Conservation (phyloP, 2,329 filamentous ascomycete species). For the Aschersonia sp. region DNA sequence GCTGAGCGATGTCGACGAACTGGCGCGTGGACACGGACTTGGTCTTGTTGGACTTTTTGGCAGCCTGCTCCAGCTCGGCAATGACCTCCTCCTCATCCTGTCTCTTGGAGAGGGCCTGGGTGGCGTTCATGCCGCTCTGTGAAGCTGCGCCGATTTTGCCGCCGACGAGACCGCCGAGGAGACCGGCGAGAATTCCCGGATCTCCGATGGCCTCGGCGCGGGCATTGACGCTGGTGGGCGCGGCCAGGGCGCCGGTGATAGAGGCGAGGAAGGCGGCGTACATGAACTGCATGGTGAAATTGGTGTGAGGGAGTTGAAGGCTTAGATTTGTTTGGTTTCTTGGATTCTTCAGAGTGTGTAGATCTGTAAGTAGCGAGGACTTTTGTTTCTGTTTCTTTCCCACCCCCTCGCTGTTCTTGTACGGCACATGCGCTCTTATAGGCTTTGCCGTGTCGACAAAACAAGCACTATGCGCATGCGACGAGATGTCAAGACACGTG, state of each 20-base stretch:
- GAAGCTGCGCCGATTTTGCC: background rate
- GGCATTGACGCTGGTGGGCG: background rate
- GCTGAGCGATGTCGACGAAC: background rate
- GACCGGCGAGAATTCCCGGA: background rate
- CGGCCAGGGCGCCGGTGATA: background rate
- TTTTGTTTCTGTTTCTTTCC: too few relatives aligned
- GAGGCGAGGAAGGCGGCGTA: constrained; percentile 1
- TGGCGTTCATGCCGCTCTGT: background rate
- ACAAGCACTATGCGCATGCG: background rate
- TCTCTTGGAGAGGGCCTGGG: background rate
- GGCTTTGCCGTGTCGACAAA: background rate
- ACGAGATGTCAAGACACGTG: background rate
- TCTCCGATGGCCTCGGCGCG: background rate
- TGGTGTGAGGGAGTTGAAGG: background rate
- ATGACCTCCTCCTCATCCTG: background rate
- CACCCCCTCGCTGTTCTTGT: too few relatives aligned
- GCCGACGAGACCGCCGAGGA: background rate
- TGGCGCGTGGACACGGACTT: background rate
- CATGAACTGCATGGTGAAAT: background rate
- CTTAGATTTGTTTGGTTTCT: background rate
- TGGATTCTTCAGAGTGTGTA: background rate
- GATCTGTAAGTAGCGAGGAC: too few relatives aligned
- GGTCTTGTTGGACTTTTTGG: background rate
- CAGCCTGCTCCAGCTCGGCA: too few relatives aligned
- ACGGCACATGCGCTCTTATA: background rate